Evolutionary conservation across 2,329 filamentous ascomycete species (phyloP).

Genomic region (Claviceps cyperi): DNA sequence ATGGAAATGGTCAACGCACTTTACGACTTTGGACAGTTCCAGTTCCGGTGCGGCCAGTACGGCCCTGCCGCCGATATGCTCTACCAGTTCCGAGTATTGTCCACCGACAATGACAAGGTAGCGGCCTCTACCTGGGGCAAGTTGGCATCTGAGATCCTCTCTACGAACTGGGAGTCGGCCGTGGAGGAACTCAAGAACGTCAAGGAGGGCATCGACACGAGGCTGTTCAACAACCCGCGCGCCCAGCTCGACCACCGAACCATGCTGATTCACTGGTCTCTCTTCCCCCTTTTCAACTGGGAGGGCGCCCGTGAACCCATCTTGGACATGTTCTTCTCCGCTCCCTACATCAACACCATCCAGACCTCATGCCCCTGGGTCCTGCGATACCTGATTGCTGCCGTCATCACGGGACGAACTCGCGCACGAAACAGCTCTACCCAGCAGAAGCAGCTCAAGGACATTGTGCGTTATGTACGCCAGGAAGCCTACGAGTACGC

Average conservation of each 20-base stretch:
- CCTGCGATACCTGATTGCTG: conserved; percentile 80
- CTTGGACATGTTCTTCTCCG: conserved; percentile 93
- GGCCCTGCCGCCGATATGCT: conserved; percentile 78
- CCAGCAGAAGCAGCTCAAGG: conserved; percentile 98
- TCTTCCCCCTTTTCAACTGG: conserved; percentile 98
- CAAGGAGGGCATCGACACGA: conserved; percentile 82
- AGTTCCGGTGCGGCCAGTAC: conserved; percentile 96
- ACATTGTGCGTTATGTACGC: conserved; percentile 84
- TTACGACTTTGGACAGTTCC: conserved; percentile 91
- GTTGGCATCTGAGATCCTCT: conserved; percentile 88
- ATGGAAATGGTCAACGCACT: conserved; percentile 91
- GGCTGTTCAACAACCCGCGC: conserved; percentile 90
- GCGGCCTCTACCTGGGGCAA: conserved; percentile 95
- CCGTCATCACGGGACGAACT: conserved; percentile 85
- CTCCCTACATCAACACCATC: conserved; percentile 97
- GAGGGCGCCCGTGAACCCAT: conserved; percentile 80
- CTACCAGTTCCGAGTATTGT: conserved; percentile 95
- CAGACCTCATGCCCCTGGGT: conserved; percentile 97
- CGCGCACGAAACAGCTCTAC: conserved; percentile 66
- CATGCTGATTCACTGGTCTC: conserved; percentile 94
- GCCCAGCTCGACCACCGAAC: conserved; percentile 93
- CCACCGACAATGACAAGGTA: conserved; percentile 97
- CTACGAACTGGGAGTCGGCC: conserved; percentile 85
- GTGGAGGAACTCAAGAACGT: conserved; percentile 85
- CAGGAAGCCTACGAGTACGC: conserved; percentile 97